Evolutionary conservation across 192 early-diverging fungal genomes (phyloP), one percentile per base, ranked within the genome.

Genomic region (Oehlia diaphana): DNA sequence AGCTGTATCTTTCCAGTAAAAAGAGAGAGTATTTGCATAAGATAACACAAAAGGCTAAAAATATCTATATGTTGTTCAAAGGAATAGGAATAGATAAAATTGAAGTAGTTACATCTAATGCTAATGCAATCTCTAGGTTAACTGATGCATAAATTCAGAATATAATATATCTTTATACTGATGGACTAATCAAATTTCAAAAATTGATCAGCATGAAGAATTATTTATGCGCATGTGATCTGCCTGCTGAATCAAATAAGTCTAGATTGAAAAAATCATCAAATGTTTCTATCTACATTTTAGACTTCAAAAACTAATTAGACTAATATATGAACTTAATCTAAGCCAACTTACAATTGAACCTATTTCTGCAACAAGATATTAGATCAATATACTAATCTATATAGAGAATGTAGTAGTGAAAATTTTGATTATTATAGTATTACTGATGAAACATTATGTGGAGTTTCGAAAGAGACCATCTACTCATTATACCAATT

Each of bases 71-170:
- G 6, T 39, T 71, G 16, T 71, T 44, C n/a, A 71, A 71, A 44
- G 19, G 35, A 71, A 71, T 71, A n/a, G 69, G 35, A 71, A 71
- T 71, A 71, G 69, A 71, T 71, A 71, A 71, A 71, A 71, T 71
- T 35, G 35, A 19, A 16, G 28, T 35, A 71, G 69, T 71, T 71
- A 71, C 37, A 35, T 71, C 9, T 71, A 71, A 39, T 19, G 69
- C 69, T 71, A 5, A 71, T 71, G 68, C 68, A 8, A 70, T 70
- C 31, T 70, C 68, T 70, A 70, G 68, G 19, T 14, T 70, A 70
- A 70, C 37, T 12, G 35, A 33, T 70, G 10, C 31, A 21, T 12
- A 70, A 70, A 70, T 70, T 1, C 37, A 39, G 35, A 71, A 71
- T 35, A 71, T n/a, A n/a, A n/a, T n/a, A n/a, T n/a, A n/a, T n/a